Evolutionary conservation across 345 rosid species (phyloP).

Genomic region (Melastoma malabathricum): DNA sequence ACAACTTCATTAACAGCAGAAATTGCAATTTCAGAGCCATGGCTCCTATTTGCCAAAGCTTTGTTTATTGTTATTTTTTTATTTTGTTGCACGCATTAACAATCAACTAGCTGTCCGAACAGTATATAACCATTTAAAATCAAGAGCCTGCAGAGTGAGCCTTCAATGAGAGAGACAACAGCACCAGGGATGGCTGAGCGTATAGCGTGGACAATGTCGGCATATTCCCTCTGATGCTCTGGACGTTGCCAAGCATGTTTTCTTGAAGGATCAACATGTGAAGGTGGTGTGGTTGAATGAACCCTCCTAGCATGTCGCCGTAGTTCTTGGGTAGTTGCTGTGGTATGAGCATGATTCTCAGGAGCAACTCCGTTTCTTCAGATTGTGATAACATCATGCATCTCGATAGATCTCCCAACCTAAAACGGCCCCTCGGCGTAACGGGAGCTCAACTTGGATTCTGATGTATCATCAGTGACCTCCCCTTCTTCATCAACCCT

Average conservation of each 20-base stretch:
- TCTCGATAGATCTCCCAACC: slow-evolving; percentile 67
- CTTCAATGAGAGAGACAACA: slow-evolving; percentile 20
- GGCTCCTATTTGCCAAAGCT: no score
- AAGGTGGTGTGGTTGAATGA: slow-evolving; percentile 68
- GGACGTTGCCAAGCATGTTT: slow-evolving; percentile 78
- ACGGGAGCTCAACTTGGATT: slow-evolving; percentile 30
- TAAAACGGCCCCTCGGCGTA: slow-evolving; percentile 61
- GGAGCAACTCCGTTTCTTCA: slow-evolving; percentile 68
- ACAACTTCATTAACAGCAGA: no score
- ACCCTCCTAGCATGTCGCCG: slow-evolving; percentile 79
- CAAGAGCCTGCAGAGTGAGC: no score
- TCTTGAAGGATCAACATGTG: slow-evolving; percentile 74
- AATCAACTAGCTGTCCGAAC: no score
- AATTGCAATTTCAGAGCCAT: no score
- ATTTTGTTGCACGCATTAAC: no score
- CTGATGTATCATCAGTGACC: slow-evolving; percentile 22
- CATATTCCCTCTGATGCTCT: slow-evolving; percentile 69
- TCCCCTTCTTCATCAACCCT: slow-evolving; percentile 25
- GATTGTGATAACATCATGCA: slow-evolving; percentile 63
- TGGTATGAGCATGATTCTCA: slow-evolving; percentile 58
- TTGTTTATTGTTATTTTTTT: no score
- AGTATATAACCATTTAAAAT: no score
- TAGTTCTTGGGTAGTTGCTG: slow-evolving; percentile 75
- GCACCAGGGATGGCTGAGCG: slow-evolving; percentile 90
- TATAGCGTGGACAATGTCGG: slow-evolving; percentile 74